Conservation (phyloP, 352 stramenopile genomes). For the Phytopythium helicoides region DNA sequence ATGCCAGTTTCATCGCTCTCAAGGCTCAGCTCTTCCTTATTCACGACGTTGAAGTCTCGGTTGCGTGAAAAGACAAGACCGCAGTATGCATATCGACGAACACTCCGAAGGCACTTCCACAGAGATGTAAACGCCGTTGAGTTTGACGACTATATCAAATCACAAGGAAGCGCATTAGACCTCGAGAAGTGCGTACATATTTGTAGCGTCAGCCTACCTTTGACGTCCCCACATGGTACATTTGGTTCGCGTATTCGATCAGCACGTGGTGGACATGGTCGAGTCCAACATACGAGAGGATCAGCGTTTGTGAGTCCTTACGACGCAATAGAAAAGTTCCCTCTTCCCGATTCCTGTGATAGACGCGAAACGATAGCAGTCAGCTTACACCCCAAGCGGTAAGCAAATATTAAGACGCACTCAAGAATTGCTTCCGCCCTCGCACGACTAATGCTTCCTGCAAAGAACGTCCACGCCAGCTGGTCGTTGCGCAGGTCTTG, state of each 20-base stretch:
- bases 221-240: conserved; percentile 75
- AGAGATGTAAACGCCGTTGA: conserved; percentile 58
- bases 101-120: conserved; percentile 74
- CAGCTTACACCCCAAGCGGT: conserved; percentile 15
- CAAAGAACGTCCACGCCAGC: conserved; percentile 77
- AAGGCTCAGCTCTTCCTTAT: conserved; percentile 57
- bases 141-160: conserved; percentile 61
- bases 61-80: conserved; percentile 76
- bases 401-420: conserved; percentile 22
- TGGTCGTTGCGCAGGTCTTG: conserved; percentile 51
- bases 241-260: conserved; percentile 66
- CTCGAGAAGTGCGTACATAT: too few species aligned
- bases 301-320: conserved; percentile 77
- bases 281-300: conserved; percentile 74
- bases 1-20: conserved; percentile 30
- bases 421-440: conserved; percentile 64
- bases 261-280: conserved; percentile 79
- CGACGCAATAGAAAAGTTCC: conserved; percentile 78
- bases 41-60: conserved; percentile 63
- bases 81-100: conserved; percentile 71
- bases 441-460: conserved; percentile 67
- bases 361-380: too few species aligned
- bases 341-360: conserved; percentile 43
- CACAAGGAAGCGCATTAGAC: too few species aligned
- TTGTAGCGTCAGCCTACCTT: too few species aligned